A percentile compares a stretch with the other conserved stretches of the same genome.
phyloP scores from a whole-genome alignment of 2,329 filamentous ascomycete species.

The Tympanopsis confertula region DNA sequence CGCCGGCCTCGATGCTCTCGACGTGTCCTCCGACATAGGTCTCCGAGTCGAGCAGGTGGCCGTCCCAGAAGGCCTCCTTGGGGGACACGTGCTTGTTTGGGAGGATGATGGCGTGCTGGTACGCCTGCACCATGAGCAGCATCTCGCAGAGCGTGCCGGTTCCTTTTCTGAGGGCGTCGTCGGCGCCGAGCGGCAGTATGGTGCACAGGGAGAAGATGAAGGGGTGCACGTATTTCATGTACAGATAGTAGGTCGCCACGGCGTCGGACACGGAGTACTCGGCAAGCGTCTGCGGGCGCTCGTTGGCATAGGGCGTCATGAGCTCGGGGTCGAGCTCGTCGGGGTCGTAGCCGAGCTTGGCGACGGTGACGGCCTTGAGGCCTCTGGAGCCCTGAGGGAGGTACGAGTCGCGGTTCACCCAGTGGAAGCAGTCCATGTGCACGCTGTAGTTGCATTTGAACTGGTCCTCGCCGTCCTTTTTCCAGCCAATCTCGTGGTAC shows the following conservation, averaged over 20 bases:
- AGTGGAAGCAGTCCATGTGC: constrained; percentile 97
- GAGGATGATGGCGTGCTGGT: constrained; percentile 78
- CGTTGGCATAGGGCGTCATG: constrained; percentile 85
- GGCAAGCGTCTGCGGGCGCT: constrained; percentile 84
- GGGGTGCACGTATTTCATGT: constrained; percentile 99
- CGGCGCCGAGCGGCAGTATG: constrained; percentile 82
- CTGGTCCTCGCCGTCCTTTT: constrained; percentile 87
- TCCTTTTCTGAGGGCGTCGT: constrained; percentile 87
- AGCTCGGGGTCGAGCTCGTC: constrained; percentile 95
- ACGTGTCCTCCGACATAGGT: constrained; percentile 98
- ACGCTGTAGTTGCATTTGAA: constrained; percentile 94
- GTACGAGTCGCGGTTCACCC: constrained; percentile 98
- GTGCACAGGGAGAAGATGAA: constrained; percentile 99
- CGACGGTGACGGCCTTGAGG: constrained; percentile 92
- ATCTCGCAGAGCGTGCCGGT: constrained; percentile 99
- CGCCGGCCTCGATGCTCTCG: constrained; percentile 95
- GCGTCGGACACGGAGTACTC: constrained; percentile 99
- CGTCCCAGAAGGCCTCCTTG: constrained; percentile 90
- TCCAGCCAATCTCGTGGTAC: constrained; percentile 97
- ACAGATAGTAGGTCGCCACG: constrained; percentile 94
- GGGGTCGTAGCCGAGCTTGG: constrained; percentile 94
- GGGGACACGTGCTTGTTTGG: constrained; percentile 92
- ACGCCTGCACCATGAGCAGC: constrained; percentile 97
- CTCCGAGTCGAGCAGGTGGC: constrained; percentile 88
- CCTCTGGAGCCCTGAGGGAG: constrained; percentile 93